phyloP scores from a whole-genome alignment of 108 stramenopile genomes.

The Fragilaria radians region DNA sequence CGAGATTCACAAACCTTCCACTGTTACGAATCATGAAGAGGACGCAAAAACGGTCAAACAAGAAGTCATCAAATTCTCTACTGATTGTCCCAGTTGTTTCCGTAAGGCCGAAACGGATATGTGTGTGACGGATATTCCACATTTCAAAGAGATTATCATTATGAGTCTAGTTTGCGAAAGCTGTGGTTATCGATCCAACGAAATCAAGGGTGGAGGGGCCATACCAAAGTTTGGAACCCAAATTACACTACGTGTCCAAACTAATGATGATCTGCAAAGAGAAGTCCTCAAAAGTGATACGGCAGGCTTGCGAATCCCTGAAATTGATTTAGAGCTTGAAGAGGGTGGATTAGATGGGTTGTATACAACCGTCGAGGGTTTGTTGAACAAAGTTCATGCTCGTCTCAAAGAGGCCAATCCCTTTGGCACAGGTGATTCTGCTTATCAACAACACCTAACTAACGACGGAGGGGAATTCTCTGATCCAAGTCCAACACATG shows the following conservation, averaged over 20 bases:
- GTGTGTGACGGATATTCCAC: conserved; percentile 84
- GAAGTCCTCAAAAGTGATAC: conserved; percentile 85
- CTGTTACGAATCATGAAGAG: too few species aligned
- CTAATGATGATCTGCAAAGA: conserved; percentile 57
- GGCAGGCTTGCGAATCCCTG: conserved; percentile 71
- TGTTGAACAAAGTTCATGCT: conserved; percentile 63
- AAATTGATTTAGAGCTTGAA: conserved; percentile 50
- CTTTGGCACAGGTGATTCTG: conserved; percentile 66
- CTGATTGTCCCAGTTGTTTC: conserved; percentile 44
- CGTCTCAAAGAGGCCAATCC: conserved; percentile 56
- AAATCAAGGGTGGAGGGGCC: conserved; percentile 89
- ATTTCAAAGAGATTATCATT: conserved; percentile 92
- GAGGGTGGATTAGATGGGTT: conserved; percentile 77
- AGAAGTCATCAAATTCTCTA: conserved; percentile 41
- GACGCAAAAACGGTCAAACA: conserved; percentile 2
- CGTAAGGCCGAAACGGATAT: conserved; percentile 43
- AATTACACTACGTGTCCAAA: conserved; percentile 39
- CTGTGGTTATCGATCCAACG: conserved; percentile 83
- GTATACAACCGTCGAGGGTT: conserved; percentile 88
- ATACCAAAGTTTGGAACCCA: conserved; percentile 68
- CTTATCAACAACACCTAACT: conserved; percentile 26
- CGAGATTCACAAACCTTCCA: conserved; percentile 2
- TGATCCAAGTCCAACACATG: conserved; percentile 15
- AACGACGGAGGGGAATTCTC: conserved; percentile 35
- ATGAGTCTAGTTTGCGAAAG: conserved; percentile 80